Base-by-base conservation (phyloP, 768 basidiomycete species). In the Calvatia gigantea region DNA sequence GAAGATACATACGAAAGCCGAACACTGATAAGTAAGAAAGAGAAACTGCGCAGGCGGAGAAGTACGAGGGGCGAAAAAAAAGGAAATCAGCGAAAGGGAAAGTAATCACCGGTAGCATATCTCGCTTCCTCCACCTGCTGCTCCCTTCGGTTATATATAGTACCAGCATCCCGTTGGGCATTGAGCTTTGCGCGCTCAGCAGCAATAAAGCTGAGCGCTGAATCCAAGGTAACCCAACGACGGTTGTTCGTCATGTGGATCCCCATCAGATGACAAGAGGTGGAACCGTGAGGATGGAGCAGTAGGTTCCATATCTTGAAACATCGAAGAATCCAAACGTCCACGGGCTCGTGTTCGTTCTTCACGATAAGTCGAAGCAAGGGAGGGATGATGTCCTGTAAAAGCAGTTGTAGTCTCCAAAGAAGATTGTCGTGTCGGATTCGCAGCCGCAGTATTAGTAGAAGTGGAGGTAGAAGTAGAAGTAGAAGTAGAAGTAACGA, bases 161-260 rank as follows among this genome's bases (percentile, higher is more conserved):
- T n/a, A n/a, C n/a, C n/a, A n/a, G n/a, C n/a, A n/a, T n/a, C n/a
- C n/a, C n/a, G n/a, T n/a, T n/a, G n/a, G n/a, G n/a, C n/a, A n/a
- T n/a, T n/a, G n/a, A n/a, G n/a, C 58, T 77, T 75, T 32, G 81
- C 82, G 52, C 87, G 76, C 65, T 91, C 89, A 8, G 81, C 82
- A 39, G 85, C 86, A 47, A 91, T 76, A 58, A 90, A 92, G n/a
- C 79, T 81, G 12, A 92, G 75, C 0, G 86, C 87, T 57, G 84
- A 83, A 56, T 87, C n/a, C 87, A 14, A 92, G 77, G 50, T 81
- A 80, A 0, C 90, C 90, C 12, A 92, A 69, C 2, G 86, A 89
- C 0, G 90, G 89, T 43, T 81, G 75, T 19, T 75, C 74, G 2
- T 62, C 58, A 25, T 61, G 67, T 2, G 44, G 37, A 15, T 49